A percentile compares a stretch with the other conserved stretches of the same genome.
Evolutionary conservation across 257 asterid genomes (phyloP).

Genomic region (Nicotiana sylvestris): DNA sequence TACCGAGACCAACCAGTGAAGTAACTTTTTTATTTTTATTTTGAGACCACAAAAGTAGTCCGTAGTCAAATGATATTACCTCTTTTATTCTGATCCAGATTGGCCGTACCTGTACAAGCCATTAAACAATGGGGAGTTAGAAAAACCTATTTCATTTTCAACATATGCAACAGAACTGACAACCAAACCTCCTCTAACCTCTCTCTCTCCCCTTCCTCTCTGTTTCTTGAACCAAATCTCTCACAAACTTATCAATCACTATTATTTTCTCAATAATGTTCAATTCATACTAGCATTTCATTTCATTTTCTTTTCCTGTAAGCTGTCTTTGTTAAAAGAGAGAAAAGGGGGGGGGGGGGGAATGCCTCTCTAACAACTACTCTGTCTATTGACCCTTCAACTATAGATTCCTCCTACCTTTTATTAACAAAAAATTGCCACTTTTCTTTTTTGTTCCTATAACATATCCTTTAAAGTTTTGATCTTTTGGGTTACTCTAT

Average conservation of each 20-base stretch:
- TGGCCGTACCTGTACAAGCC: too few species aligned
- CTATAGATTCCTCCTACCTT: constrained; percentile 24
- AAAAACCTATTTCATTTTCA: neutral
- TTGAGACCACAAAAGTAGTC: too few species aligned
- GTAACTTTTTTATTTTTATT: too few species aligned
- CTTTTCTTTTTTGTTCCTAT: neutral
- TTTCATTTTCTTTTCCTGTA: constrained; percentile 19
- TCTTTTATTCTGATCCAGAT: too few species aligned
- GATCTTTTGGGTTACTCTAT: constrained; percentile 3
- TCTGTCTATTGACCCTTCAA: constrained; percentile 45
- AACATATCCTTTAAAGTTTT: neutral
- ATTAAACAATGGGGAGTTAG: neutral
- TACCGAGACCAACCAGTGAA: too few species aligned
- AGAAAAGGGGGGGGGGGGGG: neutral
- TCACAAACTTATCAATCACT: too few species aligned
- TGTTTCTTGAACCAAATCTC: constrained; percentile 31
- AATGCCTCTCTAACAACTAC: constrained; percentile 33
- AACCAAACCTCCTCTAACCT: neutral
- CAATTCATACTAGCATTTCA: neutral
- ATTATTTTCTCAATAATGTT: neutral
- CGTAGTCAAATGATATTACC: too few species aligned
- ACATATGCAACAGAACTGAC: constrained; percentile 7
- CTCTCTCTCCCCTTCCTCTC: neutral
- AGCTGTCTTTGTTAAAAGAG: constrained; percentile 1
- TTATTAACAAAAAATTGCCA: neutral